phyloP scores from a whole-genome alignment of 352 stramenopile species.

The Thalassiosira livingstoniorum region DNA sequence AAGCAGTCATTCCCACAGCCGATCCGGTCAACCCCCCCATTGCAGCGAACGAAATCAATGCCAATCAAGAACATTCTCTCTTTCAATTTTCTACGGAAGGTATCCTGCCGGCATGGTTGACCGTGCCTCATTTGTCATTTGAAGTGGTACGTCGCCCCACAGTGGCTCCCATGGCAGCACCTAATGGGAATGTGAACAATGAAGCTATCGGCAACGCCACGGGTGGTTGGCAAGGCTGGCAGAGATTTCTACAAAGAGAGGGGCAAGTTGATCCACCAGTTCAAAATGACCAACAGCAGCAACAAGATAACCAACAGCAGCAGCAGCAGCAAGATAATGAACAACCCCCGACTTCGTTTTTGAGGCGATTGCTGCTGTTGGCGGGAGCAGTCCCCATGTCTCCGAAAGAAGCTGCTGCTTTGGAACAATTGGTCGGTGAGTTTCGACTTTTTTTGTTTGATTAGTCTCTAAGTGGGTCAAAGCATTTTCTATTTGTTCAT shows the following conservation, averaged over 20 bases:
- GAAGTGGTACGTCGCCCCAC: constrained; percentile 75
- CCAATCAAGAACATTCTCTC: constrained; percentile 72
- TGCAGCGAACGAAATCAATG: too few relatives aligned
- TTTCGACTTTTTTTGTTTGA: constrained; percentile 31
- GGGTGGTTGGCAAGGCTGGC: too few relatives aligned
- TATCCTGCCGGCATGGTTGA: constrained; percentile 78
- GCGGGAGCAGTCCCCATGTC: constrained; percentile 76
- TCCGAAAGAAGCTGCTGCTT: constrained; percentile 77
- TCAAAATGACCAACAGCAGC: too few relatives aligned
- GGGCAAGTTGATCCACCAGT: constrained; percentile 29
- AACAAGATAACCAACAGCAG: constrained; percentile 24
- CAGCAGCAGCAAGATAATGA: constrained; percentile 24
- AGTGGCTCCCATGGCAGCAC: constrained; percentile 27
- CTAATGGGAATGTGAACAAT: constrained; percentile 35
- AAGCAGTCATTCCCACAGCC: too few relatives aligned
- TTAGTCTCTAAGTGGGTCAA: too few relatives aligned
- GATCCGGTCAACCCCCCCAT: too few relatives aligned
- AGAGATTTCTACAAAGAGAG: constrained; percentile 59
- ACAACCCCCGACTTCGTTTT: constrained; percentile 61
- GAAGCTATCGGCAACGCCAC: constrained; percentile 6
- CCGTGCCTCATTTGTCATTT: constrained; percentile 79
- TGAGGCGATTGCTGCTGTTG: constrained; percentile 69
- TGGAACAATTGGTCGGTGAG: constrained; percentile 68
- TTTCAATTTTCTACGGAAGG: constrained; percentile 82
- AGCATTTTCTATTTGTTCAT: too few relatives aligned